Evolutionary conservation across 2,329 filamentous ascomycete genomes (phyloP).

Genomic region (Penicillium sp.): DNA sequence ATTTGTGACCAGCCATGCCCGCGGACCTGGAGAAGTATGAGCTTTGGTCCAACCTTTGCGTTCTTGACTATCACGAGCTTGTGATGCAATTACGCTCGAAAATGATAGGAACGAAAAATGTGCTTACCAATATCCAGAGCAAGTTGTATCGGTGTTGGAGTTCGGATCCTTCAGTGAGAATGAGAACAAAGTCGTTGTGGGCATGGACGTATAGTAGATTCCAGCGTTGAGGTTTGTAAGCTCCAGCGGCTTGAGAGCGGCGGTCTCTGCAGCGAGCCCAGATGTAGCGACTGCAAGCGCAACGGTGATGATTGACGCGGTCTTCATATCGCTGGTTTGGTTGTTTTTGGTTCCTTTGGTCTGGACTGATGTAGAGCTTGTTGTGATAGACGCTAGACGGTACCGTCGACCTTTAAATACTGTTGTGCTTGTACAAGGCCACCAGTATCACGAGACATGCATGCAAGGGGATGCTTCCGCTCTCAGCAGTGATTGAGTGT

Average conservation of each 20-base stretch:
- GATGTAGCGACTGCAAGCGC: slow-evolving; percentile 12
- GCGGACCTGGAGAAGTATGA: slow-evolving; percentile 9
- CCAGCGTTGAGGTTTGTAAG: slow-evolving; percentile 9
- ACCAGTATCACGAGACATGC: not conserved
- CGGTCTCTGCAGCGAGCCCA: slow-evolving; percentile 11
- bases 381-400: not conserved
- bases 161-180: slow-evolving; percentile 20
- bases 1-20: slow-evolving; percentile 7
- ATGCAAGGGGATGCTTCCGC: not conserved
- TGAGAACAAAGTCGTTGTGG: slow-evolving; percentile 4
- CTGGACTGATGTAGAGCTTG: not conserved
- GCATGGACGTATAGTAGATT: slow-evolving; percentile 9
- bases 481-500: not conserved
- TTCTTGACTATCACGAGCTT: not conserved
- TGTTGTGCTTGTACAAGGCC: not conserved
- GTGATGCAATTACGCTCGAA: too few species aligned
- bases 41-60: not conserved
- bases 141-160: slow-evolving; percentile 8
- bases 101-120: too few species aligned
- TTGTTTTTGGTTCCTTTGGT: not conserved
- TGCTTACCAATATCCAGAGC: slow-evolving; percentile 16
- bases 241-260: slow-evolving; percentile 9
- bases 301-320: slow-evolving; percentile 2
- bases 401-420: slow-evolving; percentile 2
- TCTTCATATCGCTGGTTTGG: slow-evolving; percentile 14